These are phyloP conservation scores for Candolleomyces efflorescens DNA, from an alignment of 768 basidiomycete species.

Conservation along the genomic window DNA sequence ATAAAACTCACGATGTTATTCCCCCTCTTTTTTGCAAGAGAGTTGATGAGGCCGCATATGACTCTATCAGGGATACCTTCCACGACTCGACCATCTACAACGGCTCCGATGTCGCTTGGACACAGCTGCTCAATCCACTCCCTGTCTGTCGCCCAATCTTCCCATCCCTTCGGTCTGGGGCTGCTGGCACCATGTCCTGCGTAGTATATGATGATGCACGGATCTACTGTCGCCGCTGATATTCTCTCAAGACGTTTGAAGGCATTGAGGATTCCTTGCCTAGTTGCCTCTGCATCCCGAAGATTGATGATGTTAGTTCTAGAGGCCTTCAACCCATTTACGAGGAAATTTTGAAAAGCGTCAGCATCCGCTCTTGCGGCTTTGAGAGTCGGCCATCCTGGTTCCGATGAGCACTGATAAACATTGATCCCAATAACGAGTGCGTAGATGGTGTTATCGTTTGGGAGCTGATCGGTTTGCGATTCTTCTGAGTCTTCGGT, in stretches of 20 bases:
- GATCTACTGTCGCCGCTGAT: neutral
- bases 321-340: constrained; percentile 22
- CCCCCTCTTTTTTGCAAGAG: constrained; percentile 31
- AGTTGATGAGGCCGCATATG: constrained; percentile 29
- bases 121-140: constrained; percentile 29
- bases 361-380: constrained; percentile 38
- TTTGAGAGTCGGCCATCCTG: constrained; percentile 14
- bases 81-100: constrained; percentile 11
- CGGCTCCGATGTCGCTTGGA: constrained; percentile 25
- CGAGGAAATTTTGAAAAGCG: constrained; percentile 29
- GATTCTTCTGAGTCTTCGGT: neutral
- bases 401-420: too few species aligned
- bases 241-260: constrained; percentile 24
- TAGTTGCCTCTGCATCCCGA: constrained; percentile 29
- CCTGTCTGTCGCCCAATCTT: constrained; percentile 19
- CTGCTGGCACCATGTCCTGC: constrained; percentile 40
- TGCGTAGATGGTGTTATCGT: constrained; percentile 25
- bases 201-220: constrained; percentile 38
- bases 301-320: constrained; percentile 30
- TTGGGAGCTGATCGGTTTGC: neutral
- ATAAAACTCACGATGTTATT: constrained; percentile 36
- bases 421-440: constrained; percentile 33
- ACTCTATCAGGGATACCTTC: constrained; percentile 40
- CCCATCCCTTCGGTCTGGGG: constrained; percentile 24
- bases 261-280: constrained; percentile 27